Evolutionary conservation across 2,329 filamentous ascomycete species (phyloP), one percentile per base, ranked within the genome.

Genomic region (Ophiognomonia clavigignenti-juglandacearum): DNA sequence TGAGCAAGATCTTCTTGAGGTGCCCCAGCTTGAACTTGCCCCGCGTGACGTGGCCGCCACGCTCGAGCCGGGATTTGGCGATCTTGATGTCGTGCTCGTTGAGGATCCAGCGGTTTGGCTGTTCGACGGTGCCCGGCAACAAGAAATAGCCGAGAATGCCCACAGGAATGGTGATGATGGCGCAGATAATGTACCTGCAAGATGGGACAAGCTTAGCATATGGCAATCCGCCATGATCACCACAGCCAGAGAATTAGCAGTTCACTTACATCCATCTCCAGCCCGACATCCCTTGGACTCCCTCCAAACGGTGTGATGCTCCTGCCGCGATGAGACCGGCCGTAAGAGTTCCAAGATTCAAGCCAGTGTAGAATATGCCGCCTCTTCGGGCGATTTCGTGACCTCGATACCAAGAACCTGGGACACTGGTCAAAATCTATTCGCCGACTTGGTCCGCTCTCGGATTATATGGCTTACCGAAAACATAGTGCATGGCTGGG

Each of bases 261-360:
- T n/a, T n/a, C 24, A 26, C 24, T 54, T 78, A 80, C 64, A 80
- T 74, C 77, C 76, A 80, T n/a, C 73, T 61, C 71, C 73, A 76
- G 0, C 72, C 73, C 1, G 65, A 66, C 0, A 75, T 61, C 0
- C 73, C 73, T 20, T 68, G 59, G 4, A 74, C 62, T 1, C 69
- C 71, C 29, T 73, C 62, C 0, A 74, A 61, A 1, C 64, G 57
- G 1, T 61, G 53, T 1, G 66, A 67, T 3, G 70, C 64, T 0
- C 66, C 70, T 3, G 69, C 65, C 53, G 72, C 68, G 43, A 78
- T 72, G 13, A 78, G 60, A 0, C 74, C 74, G 1, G 74, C 72
- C 0, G 74, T 78, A 3, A 79, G 58, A 0, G 72, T 75, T 1
- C 75, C 75, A 1, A 78, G 61, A 0, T 72, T 72, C 0, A 75